phyloP scores from a whole-genome alignment of 179 eudicot genomes.

The Beta corolliflora region DNA sequence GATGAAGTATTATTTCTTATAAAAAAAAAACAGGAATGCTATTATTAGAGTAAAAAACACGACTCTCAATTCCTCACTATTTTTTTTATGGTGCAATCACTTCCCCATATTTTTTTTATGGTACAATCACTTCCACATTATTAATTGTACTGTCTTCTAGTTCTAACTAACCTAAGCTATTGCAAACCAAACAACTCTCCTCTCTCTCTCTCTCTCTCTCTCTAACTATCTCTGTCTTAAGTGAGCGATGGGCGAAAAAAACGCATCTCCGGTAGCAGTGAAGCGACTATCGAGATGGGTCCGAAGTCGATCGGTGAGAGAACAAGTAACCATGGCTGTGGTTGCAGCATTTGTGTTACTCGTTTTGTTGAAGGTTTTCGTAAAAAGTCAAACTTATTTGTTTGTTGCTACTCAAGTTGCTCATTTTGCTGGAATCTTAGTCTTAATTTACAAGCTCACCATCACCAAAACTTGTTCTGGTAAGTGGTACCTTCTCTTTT shows the following conservation, averaged over 20 bases:
- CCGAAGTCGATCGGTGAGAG: conserved; percentile 53
- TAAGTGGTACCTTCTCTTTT: conserved; percentile 3
- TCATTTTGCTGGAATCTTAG: conserved; percentile 60
- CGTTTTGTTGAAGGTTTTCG: conserved; percentile 39
- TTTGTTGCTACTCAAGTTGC: conserved; percentile 57
- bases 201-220: too few species aligned
- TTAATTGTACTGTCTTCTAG: too few species aligned
- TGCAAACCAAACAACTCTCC: too few species aligned
- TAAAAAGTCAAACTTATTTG: conserved; percentile 40
- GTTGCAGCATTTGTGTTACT: conserved; percentile 33
- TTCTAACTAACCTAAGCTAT: too few species aligned
- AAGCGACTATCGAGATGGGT: conserved; percentile 46
- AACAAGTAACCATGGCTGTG: conserved; percentile 49
- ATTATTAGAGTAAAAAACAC: too few species aligned
- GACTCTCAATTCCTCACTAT: too few species aligned
- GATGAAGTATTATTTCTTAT: too few species aligned
- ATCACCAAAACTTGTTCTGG: conserved; percentile 74
- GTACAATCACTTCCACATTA: too few species aligned
- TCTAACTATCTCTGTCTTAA: too few species aligned
- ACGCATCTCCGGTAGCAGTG: conserved; percentile 19
- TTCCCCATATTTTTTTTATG: too few species aligned
- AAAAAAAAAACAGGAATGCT: too few species aligned
- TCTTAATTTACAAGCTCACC: conserved; percentile 72
- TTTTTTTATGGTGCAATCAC: too few species aligned
- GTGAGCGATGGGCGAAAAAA: conserved; percentile 8